Percentiles rank a stretch among this genome's conserved stretches.
Evolutionary conservation across 495 filamentous ascomycete genomes (phyloP).

Genomic region (Talaromyces adpressus): DNA sequence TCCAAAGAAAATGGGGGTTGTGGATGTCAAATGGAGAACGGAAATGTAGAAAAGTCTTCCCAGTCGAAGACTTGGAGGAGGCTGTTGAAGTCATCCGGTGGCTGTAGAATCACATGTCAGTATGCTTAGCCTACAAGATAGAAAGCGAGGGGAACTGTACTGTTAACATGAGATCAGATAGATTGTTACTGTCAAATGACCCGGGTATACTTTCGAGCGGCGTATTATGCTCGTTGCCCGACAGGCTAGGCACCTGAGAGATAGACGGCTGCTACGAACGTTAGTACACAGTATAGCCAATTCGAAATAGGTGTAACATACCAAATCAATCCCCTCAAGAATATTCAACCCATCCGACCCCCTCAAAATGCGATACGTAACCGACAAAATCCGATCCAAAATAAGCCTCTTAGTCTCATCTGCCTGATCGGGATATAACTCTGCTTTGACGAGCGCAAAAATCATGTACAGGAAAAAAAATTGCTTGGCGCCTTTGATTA

Average conservation of each 20-base stretch:
- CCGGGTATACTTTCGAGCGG: slow-evolving; percentile 1
- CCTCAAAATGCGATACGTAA: slow-evolving; percentile 33
- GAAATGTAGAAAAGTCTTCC: slow-evolving; percentile 32
- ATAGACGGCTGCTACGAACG: neutral
- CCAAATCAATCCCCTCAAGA: slow-evolving; percentile 24
- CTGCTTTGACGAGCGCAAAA: slow-evolving; percentile 30
- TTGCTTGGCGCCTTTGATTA: slow-evolving; percentile 39
- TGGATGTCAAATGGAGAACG: slow-evolving; percentile 13
- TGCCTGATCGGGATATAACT: slow-evolving; percentile 30
- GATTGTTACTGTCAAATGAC: slow-evolving; percentile 15
- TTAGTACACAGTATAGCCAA: neutral
- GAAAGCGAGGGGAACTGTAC: slow-evolving; percentile 13
- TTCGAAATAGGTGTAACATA: slow-evolving; percentile 7
- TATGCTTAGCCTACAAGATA: neutral
- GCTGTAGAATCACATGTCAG: slow-evolving; percentile 15
- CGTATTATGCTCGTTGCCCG: slow-evolving; percentile 13
- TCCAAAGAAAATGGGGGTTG: neutral
- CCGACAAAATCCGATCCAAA: slow-evolving; percentile 29
- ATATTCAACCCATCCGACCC: slow-evolving; percentile 26
- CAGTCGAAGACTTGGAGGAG: slow-evolving; percentile 40
- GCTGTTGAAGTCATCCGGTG: slow-evolving; percentile 31
- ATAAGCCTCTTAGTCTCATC: slow-evolving; percentile 32
- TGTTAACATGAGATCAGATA: slow-evolving; percentile 21
- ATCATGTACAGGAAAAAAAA: slow-evolving; percentile 40
- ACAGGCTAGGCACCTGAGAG: slow-evolving; percentile 18